Evolutionary conservation across 306 rosid species (phyloP), one percentile per base, ranked within the genome.

Genomic region (Psophocarpus tetragonolobus): DNA sequence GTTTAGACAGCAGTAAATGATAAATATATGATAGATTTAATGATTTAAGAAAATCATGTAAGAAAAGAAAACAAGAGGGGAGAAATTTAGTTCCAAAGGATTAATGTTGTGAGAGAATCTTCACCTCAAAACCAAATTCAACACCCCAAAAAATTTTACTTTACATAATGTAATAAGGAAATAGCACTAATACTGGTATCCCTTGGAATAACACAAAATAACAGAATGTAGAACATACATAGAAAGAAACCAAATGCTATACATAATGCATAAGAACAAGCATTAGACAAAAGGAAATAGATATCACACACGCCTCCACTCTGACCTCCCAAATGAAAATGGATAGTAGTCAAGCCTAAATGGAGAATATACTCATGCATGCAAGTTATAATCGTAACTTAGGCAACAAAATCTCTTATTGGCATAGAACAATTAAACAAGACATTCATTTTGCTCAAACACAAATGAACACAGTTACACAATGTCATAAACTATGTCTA

Each of bases 21-120:
- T 5, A 75, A 39, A 47, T 51, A 41, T 18, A 53, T 65, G 45
- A 26, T 8, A 15, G 54, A 76, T 63, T 18, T 48, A 45, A 63
- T 47, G 57, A 32, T 23, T 63, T 30, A 68, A 62, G 51, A 23
- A 56, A 74, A 74, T 64, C 20, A 57, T n/a, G n/a, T 3, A 82
- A 77, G 30, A 26, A 29, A 47, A 32, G 14, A 42, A 64, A 53
- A 29, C 27, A 26, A 68, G 26, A 0, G 8, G 50, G 27, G 33
- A 18, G 53, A 47, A 5, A 4, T 58, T 33, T 29, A 27, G 17
- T 53, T 63, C 13, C 50, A 12, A 65, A 36, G 11, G 32, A 39
- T 11, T 44, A 44, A 20, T 68, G 29, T 51, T 69, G 30, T 18
- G 56, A 21, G 70, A 48, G 62, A 51, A 33, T 17, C 21, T 50